A percentile compares a stretch with the other conserved stretches of the same genome.
phyloP scores from a whole-genome alignment of 306 rosid genomes.

The Glycine tomentella region DNA sequence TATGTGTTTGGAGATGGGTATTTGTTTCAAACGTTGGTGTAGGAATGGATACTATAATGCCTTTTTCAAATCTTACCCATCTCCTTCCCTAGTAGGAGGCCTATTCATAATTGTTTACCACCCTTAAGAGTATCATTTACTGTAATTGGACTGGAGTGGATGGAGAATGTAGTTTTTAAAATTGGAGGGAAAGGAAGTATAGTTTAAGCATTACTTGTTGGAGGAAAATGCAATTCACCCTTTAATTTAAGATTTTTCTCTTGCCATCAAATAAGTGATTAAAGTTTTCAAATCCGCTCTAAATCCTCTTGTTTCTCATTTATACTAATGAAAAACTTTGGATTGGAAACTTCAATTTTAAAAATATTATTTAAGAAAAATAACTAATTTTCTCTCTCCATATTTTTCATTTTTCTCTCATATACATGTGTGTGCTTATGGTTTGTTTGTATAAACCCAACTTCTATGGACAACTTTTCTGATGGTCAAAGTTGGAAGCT shows the following conservation, averaged over 20 bases:
- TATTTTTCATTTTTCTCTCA: constrained; percentile 4
- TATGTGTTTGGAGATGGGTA: background rate
- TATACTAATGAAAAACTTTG: background rate
- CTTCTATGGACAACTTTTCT: constrained; percentile 28
- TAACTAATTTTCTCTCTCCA: constrained; percentile 21
- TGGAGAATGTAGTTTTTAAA: background rate
- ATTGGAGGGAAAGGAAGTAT: background rate
- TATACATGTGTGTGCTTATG: constrained; percentile 22
- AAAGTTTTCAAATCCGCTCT: background rate
- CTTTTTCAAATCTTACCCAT: background rate
- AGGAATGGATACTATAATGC: background rate
- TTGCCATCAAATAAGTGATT: constrained; percentile 11
- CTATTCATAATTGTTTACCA: background rate
- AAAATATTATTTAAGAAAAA: constrained; percentile 21
- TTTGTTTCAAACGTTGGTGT: background rate
- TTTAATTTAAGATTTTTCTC: constrained; percentile 21
- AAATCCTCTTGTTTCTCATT: constrained; percentile 3
- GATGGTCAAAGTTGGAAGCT: constrained; percentile 10
- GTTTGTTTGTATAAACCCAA: constrained; percentile 18
- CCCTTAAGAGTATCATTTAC: background rate
- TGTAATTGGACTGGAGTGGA: background rate
- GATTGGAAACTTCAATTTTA: constrained; percentile 7
- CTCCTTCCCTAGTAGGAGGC: background rate
- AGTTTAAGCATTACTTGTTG: background rate
- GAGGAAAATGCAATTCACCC: background rate